Evolutionary conservation across 2,329 filamentous ascomycete species (phyloP), one percentile per base, ranked within the genome.

Genomic region (Hortaea sp.): DNA sequence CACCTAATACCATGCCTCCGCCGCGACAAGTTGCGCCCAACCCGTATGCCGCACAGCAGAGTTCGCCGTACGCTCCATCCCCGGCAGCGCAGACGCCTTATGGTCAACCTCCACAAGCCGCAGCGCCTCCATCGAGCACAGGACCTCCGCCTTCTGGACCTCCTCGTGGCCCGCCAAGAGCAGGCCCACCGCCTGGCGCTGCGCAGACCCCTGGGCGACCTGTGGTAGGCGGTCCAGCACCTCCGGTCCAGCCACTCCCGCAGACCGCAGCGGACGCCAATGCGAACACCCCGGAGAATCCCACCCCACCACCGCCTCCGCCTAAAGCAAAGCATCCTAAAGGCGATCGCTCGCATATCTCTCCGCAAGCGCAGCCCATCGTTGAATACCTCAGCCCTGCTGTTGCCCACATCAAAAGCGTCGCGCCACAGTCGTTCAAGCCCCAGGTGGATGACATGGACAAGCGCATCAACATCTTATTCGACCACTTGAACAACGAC

Each of bases 401-500:
- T 57, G 88, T 97, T 79, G 82, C 90, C 58, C 85, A 88, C 31
- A 85, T 98, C 46, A 89, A 89, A 49, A 71, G 81, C 30, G 84
- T 87, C 56, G 92, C 92, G 0, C 92, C 92, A 12, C 73, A 83
- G n/a, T 82, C 83, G 11, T 95, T 92, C 69, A 83, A 86, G 52
- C 77, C 82, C 10, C 89, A 97, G 64, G 88, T 98, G 13, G 85
- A 88, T 58, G 92, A 97, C 63, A 92, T 89, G 2, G 87, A 95
- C 64, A 95, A 95, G 69, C 82, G 92, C 29, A 76, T 98, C 49
- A 57, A 85, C 58, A 82, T 95, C 42, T 73, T 98, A n/a, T 97
- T 95, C 64, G 90, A 98, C 62, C 88, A 95, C 65, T 74, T 98
- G 41, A 98, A 97, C 75, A 97, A 97, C 55, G 85, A 89, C 61